Percentiles rank a stretch among this genome's conserved stretches.
phyloP scores from a whole-genome alignment of 352 stramenopile species.

The Pythium sukuiense region DNA sequence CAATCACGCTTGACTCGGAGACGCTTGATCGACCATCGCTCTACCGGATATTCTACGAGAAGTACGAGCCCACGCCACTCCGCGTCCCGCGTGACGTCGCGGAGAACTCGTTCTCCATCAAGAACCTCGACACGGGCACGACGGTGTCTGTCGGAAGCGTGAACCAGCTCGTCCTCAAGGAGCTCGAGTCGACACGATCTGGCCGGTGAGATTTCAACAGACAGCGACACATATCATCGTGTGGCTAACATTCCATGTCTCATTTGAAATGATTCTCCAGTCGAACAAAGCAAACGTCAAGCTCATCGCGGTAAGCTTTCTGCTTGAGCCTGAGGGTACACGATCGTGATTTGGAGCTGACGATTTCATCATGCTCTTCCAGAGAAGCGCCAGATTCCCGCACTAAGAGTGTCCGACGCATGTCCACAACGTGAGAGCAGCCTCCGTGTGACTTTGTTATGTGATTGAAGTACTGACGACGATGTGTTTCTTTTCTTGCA shows the following conservation, averaged over 20 bases:
- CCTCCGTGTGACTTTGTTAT: background rate
- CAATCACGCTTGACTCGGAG: slow-evolving; percentile 82
- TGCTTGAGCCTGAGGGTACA: background rate
- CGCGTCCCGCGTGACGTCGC: slow-evolving; percentile 48
- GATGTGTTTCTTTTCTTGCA: slow-evolving; percentile 17
- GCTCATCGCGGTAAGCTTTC: slow-evolving; percentile 48
- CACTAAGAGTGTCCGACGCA: slow-evolving; percentile 45
- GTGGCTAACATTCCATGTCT: background rate
- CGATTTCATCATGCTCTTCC: slow-evolving; percentile 1
- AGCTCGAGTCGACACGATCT: slow-evolving; percentile 58
- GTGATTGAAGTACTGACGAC: background rate
- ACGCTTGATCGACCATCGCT: slow-evolving; percentile 75
- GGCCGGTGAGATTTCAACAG: slow-evolving; percentile 27
- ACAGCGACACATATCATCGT: background rate
- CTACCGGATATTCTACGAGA: slow-evolving; percentile 88
- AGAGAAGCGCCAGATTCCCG: slow-evolving; percentile 57
- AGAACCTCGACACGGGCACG: slow-evolving; percentile 79
- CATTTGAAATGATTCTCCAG: slow-evolving; percentile 7
- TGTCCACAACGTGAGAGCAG: slow-evolving; percentile 67
- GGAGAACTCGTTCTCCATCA: slow-evolving; percentile 75
- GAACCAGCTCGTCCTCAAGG: slow-evolving; percentile 76
- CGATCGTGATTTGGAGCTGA: background rate
- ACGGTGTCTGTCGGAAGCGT: slow-evolving; percentile 74
- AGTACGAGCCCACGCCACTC: slow-evolving; percentile 77
- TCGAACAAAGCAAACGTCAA: slow-evolving; percentile 59